Conservation (phyloP, 768 basidiomycete genomes). For the Lyophyllum atratum region DNA sequence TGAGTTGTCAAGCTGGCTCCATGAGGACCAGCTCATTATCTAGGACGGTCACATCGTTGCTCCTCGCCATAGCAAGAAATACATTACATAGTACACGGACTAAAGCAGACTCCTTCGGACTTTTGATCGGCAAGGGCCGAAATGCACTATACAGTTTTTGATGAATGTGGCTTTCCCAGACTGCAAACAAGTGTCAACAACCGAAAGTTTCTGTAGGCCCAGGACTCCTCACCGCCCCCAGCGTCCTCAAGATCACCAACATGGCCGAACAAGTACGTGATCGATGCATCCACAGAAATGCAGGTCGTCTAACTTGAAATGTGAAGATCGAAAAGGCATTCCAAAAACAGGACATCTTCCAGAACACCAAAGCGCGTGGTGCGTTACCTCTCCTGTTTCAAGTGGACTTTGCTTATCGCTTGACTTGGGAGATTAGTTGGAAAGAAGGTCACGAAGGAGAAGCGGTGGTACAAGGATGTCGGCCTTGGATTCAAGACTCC, state of each 20-base stretch:
- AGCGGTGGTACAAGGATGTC: slow-evolving; percentile 99
- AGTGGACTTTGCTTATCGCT: not conserved
- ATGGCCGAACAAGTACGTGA: slow-evolving; percentile 66
- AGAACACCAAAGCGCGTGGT: slow-evolving; percentile 94
- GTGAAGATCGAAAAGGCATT: slow-evolving; percentile 91
- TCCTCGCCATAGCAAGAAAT: too few relatives aligned
- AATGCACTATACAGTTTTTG: slow-evolving; percentile 42
- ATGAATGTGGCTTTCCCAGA: slow-evolving; percentile 36
- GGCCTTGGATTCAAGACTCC: slow-evolving; percentile 98
- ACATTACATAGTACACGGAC: too few relatives aligned
- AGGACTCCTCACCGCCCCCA: slow-evolving; percentile 27
- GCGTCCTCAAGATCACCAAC: slow-evolving; percentile 46
- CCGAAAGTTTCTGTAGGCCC: slow-evolving; percentile 32
- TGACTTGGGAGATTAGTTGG: slow-evolving; percentile 49
- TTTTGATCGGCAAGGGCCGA: slow-evolving; percentile 27
- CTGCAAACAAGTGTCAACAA: slow-evolving; percentile 44
- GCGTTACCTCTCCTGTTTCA: slow-evolving; percentile 35
- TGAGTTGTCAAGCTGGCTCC: too few relatives aligned
- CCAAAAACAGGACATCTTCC: slow-evolving; percentile 98
- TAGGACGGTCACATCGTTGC: too few relatives aligned
- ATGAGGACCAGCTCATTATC: too few relatives aligned
- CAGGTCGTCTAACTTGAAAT: not conserved
- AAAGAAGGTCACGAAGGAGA: slow-evolving; percentile 95
- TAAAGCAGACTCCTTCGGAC: not conserved
- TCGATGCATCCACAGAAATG: not conserved